Conservation (phyloP, 1,284 basidiomycete species). For the Boletus sp. region DNA sequence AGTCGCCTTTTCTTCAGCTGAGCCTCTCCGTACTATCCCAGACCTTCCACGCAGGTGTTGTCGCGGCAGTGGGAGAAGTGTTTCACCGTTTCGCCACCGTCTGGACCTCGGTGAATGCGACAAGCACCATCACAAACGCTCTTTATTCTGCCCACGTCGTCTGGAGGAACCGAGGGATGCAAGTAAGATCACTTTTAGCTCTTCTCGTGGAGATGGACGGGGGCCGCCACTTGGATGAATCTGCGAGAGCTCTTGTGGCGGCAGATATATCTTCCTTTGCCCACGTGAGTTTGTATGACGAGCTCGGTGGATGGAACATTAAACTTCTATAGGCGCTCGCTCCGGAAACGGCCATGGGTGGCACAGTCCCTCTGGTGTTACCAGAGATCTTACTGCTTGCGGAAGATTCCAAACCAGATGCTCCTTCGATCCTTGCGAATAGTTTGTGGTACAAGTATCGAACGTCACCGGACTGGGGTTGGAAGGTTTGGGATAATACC, state of each 20-base stretch:
- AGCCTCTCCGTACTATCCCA: conserved; percentile 46
- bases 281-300: conserved; percentile 43
- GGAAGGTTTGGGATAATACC: conserved; percentile 76
- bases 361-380: conserved; percentile 53
- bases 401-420: conserved; percentile 52
- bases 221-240: conserved; percentile 48
- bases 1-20: conserved; percentile 41
- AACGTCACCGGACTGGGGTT: conserved; percentile 64
- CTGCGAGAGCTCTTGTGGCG: conserved; percentile 54
- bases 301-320: not conserved
- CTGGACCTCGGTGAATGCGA: conserved; percentile 73
- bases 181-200: conserved; percentile 57
- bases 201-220: conserved; percentile 63
- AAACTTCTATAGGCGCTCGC: conserved; percentile 39
- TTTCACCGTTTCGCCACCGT: conserved; percentile 63
- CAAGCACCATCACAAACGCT: conserved; percentile 49
- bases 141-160: conserved; percentile 59
- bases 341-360: conserved; percentile 43
- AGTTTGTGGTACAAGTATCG: conserved; percentile 76
- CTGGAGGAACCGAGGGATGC: conserved; percentile 60
- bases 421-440: conserved; percentile 66
- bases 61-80: conserved; percentile 60
- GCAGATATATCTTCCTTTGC: conserved; percentile 57
- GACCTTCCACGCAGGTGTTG: conserved; percentile 46
- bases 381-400: conserved; percentile 66